These are phyloP conservation scores for Arthrobotrys iridis DNA, from an alignment of 2,329 filamentous ascomycete genomes.

Conservation along the genomic window DNA sequence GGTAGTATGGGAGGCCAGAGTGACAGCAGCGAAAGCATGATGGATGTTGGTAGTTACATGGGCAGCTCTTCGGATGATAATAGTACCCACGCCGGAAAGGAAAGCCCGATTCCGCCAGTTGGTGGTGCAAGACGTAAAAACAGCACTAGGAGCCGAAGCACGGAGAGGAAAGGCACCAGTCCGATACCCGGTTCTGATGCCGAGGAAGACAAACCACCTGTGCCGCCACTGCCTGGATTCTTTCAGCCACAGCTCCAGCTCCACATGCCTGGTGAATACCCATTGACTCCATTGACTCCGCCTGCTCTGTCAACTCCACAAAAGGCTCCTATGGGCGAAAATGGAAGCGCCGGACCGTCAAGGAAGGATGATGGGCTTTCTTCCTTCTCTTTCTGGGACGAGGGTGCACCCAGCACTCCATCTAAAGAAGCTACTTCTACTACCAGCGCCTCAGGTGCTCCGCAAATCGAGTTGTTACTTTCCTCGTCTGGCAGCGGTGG, in stretches of 20 bases:
- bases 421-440: constrained; percentile 12
- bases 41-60: constrained; percentile 47
- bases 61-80: constrained; percentile 50
- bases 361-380: constrained; percentile 41
- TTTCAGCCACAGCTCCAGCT: constrained; percentile 34
- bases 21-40: constrained; percentile 52
- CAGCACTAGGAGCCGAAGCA: constrained; percentile 36
- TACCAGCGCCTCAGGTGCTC: constrained; percentile 43
- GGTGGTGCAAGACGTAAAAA: constrained; percentile 30
- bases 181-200: constrained; percentile 32
- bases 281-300: constrained; percentile 18
- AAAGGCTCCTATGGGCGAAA: neutral
- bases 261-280: constrained; percentile 52
- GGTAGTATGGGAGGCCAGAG: constrained; percentile 38
- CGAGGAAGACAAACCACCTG: constrained; percentile 31
- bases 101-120: constrained; percentile 17
- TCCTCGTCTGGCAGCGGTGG: neutral
- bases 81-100: constrained; percentile 19
- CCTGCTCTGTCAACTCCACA: neutral
- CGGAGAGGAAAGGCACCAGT: constrained; percentile 43
- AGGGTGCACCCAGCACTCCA: constrained; percentile 9
- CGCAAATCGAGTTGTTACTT: constrained; percentile 37
- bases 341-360: neutral
- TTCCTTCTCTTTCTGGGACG: constrained; percentile 49
- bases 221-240: constrained; percentile 41